phyloP scores from a whole-genome alignment of 495 filamentous ascomycete genomes.

The Thermochaetoides thermophila region DNA sequence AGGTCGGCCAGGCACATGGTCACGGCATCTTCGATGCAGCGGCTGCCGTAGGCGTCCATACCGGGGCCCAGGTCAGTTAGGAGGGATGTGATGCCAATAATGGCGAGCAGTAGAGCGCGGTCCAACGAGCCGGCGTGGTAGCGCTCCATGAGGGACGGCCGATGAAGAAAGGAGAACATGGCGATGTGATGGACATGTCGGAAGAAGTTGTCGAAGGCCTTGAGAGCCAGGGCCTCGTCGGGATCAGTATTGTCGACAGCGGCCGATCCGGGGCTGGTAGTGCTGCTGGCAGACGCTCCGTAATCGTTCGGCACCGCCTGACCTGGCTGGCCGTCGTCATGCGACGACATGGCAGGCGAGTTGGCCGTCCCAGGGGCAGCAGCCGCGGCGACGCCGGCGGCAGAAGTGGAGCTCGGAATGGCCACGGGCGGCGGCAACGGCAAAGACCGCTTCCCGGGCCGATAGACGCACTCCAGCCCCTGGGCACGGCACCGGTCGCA shows the following conservation, averaged over 20 bases:
- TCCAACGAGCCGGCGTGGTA: conserved; percentile 36
- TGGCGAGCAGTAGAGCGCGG: conserved; percentile 28
- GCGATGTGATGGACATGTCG: conserved; percentile 36
- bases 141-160: conserved; percentile 35
- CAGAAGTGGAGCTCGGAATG: background rate
- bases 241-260: conserved; percentile 12
- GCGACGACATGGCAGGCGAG: conserved; percentile 3
- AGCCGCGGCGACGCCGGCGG: conserved; percentile 1
- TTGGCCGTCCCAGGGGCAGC: conserved; percentile 1
- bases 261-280: conserved; percentile 9
- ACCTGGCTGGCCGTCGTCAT: conserved; percentile 4
- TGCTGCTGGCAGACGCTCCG: conserved; percentile 10
- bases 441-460: conserved; percentile 28
- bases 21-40: conserved; percentile 33
- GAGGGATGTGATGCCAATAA: conserved; percentile 33
- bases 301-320: conserved; percentile 7
- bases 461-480: conserved; percentile 34
- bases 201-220: conserved; percentile 34
- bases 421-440: conserved; percentile 5
- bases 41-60: conserved; percentile 27
- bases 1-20: conserved; percentile 26
- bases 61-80: conserved; percentile 30
- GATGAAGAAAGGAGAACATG: conserved; percentile 35
- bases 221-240: conserved; percentile 25
- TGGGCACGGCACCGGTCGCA: conserved; percentile 33